These are phyloP conservation scores for Metarhizium album DNA, from an alignment of 2,329 filamentous ascomycete genomes.

Conservation along the genomic window DNA sequence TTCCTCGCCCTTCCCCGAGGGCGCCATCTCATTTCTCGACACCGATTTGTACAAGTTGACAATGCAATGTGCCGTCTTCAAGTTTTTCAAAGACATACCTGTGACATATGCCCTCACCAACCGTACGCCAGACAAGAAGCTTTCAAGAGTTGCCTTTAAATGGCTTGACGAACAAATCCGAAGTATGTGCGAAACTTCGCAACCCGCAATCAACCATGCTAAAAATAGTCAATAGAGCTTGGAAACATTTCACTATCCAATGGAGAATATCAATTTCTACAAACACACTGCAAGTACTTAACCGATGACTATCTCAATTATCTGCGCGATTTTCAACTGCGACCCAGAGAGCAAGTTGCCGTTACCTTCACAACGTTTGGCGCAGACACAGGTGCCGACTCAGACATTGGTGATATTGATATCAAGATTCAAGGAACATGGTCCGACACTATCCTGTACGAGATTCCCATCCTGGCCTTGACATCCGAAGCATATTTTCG, in stretches of 20 bases:
- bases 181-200: constrained; percentile 38
- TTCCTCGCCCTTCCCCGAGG: constrained; percentile 58
- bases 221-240: constrained; percentile 47
- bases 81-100: constrained; percentile 72
- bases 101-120: constrained; percentile 95
- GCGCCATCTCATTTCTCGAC: constrained; percentile 72
- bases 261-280: constrained; percentile 72
- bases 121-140: constrained; percentile 84
- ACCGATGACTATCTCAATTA: constrained; percentile 67
- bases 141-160: constrained; percentile 69
- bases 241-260: constrained; percentile 67
- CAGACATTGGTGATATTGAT: constrained; percentile 62
- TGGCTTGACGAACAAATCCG: constrained; percentile 81
- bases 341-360: constrained; percentile 68
- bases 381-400: constrained; percentile 48
- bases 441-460: constrained; percentile 94
- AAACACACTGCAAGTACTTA: constrained; percentile 71
- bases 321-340: constrained; percentile 70
- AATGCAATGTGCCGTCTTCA: constrained; percentile 95
- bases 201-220: neutral
- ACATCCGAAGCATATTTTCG: constrained; percentile 96
- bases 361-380: constrained; percentile 51
- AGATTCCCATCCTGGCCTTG: constrained; percentile 85
- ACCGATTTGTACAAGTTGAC: constrained; percentile 91
- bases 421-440: constrained; percentile 73